phyloP scores from a whole-genome alignment of 352 stramenopile species.

The Plasmopara halstedii region DNA sequence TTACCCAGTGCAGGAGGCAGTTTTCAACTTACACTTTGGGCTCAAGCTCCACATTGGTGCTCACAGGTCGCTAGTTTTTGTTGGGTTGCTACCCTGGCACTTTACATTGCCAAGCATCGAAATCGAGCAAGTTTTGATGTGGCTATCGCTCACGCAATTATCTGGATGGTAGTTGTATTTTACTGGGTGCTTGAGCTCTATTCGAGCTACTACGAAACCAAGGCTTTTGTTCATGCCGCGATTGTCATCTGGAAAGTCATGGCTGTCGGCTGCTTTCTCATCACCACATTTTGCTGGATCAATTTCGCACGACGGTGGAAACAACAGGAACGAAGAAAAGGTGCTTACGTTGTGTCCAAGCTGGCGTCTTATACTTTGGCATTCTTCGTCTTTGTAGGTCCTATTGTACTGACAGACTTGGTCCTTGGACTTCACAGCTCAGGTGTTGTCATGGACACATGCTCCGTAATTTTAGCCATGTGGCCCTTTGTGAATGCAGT shows the following conservation, averaged over 20 bases:
- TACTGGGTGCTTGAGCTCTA: conserved; percentile 75
- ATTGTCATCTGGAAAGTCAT: conserved; percentile 74
- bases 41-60: conserved; percentile 60
- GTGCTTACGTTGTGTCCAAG: conserved; percentile 68
- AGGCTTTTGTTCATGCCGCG: conserved; percentile 33
- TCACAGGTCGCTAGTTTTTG: conserved; percentile 74
- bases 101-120: conserved; percentile 67
- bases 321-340: conserved; percentile 31
- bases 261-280: conserved; percentile 43
- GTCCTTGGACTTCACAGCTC: conserved; percentile 35
- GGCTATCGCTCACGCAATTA: conserved; percentile 61
- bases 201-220: conserved; percentile 46
- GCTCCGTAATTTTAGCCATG: conserved; percentile 52
- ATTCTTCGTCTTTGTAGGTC: conserved; percentile 68
- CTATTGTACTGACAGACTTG: conserved; percentile 61
- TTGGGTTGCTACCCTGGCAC: conserved; percentile 60
- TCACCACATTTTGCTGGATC: conserved; percentile 51
- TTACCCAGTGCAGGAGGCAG: conserved; percentile 11
- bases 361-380: conserved; percentile 68
- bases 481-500: conserved; percentile 75
- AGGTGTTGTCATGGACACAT: conserved; percentile 28
- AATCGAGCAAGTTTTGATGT: conserved; percentile 59
- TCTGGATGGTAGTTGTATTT: conserved; percentile 72
- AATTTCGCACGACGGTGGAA: conserved; percentile 51
- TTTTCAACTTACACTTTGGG: conserved; percentile 70